A percentile compares a stretch with the other conserved stretches of the same genome.
Evolutionary conservation across 1,284 basidiomycete species (phyloP).

Genomic region (Cryptococcus amylolentus): DNA sequence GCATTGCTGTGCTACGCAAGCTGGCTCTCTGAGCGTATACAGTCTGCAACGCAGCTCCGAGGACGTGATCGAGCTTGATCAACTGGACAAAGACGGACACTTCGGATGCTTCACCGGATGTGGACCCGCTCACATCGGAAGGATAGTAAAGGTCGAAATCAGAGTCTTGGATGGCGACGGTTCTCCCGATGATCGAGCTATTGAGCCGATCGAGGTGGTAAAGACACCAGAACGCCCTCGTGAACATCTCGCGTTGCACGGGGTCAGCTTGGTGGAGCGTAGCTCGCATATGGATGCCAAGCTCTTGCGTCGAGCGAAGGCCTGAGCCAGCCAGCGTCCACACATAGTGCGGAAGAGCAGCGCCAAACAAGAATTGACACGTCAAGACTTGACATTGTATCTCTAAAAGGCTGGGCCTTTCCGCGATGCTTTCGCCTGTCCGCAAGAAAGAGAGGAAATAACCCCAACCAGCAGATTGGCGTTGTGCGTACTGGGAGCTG

Average conservation of each 20-base stretch:
- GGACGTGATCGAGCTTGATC: slow-evolving; percentile 67
- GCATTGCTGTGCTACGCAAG: slow-evolving; percentile 55
- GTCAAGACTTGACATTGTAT: slow-evolving; percentile 59
- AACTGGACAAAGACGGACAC: slow-evolving; percentile 64
- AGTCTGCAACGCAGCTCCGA: slow-evolving; percentile 65
- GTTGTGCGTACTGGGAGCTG: slow-evolving; percentile 33
- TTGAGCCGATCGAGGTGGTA: slow-evolving; percentile 54
- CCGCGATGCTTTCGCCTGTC: slow-evolving; percentile 55
- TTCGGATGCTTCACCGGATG: slow-evolving; percentile 50
- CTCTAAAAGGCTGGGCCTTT: slow-evolving; percentile 64
- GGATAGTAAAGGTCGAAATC: slow-evolving; percentile 77
- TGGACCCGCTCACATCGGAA: slow-evolving; percentile 74
- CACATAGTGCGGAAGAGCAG: slow-evolving; percentile 64
- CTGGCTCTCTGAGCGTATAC: slow-evolving; percentile 69
- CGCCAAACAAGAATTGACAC: slow-evolving; percentile 54
- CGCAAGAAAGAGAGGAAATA: slow-evolving; percentile 64
- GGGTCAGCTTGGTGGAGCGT: slow-evolving; percentile 35
- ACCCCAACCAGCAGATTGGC: slow-evolving; percentile 67
- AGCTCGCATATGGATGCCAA: slow-evolving; percentile 47
- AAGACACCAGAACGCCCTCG: slow-evolving; percentile 71
- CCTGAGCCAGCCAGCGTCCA: slow-evolving; percentile 71
- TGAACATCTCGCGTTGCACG: slow-evolving; percentile 65
- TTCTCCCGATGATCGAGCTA: slow-evolving; percentile 71
- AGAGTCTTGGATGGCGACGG: slow-evolving; percentile 77
- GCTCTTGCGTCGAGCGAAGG: slow-evolving; percentile 58